Evolutionary conservation across 2,329 filamentous ascomycete genomes (phyloP).

Genomic region (Trichoderma atroviride): DNA sequence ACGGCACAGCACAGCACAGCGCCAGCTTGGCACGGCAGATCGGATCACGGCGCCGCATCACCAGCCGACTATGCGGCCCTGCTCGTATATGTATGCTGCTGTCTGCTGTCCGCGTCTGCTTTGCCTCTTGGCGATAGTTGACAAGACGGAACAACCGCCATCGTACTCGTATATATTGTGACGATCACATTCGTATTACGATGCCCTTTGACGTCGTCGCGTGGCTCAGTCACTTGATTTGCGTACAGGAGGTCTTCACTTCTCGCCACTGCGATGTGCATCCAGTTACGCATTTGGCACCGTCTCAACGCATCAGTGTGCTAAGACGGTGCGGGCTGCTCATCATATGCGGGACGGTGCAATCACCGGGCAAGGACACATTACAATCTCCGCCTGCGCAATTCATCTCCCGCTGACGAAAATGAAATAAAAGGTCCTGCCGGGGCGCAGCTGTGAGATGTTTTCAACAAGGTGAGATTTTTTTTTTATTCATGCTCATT

Average conservation of each 20-base stretch:
- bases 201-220: conserved; percentile 10
- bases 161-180: conserved; percentile 13
- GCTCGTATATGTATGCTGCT: conserved; percentile 9
- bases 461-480: background rate
- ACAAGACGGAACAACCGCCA: background rate
- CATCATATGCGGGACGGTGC: background rate
- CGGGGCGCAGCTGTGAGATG: background rate
- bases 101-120: background rate
- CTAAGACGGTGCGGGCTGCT: background rate
- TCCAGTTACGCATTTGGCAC: background rate
- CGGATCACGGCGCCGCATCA: background rate
- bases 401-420: background rate
- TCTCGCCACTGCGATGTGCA: conserved; percentile 3
- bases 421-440: background rate
- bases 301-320: background rate
- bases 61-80: background rate
- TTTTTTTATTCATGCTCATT: background rate
- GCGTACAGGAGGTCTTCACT: background rate
- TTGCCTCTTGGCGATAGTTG: background rate
- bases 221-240: conserved; percentile 24
- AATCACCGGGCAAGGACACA: background rate
- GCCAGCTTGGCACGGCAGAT: background rate
- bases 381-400: background rate
- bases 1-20: background rate
- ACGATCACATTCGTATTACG: conserved; percentile 18